Conservation (phyloP, 176 grass and related monocot genomes). For the Urochloa ruziziensis region DNA sequence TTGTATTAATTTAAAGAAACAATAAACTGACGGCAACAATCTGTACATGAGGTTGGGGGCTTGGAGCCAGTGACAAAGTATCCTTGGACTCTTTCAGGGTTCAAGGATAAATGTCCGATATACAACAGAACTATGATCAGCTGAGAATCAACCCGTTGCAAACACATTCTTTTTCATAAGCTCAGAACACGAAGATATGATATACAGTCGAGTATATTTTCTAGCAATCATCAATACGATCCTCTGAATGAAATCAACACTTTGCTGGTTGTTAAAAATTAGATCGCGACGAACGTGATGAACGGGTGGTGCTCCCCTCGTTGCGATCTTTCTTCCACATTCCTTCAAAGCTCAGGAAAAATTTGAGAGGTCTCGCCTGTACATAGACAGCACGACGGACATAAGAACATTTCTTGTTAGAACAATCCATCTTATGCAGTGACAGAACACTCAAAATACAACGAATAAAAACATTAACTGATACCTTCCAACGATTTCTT, state of each 20-base stretch:
- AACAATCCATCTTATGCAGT: constrained; percentile 7
- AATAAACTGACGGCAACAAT: not conserved
- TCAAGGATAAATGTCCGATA: not conserved
- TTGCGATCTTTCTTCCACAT: constrained; percentile 76
- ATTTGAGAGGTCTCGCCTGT: constrained; percentile 62
- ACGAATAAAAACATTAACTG: not conserved
- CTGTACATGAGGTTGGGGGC: not conserved
- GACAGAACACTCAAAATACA: not conserved
- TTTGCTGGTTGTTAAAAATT: too few relatives aligned
- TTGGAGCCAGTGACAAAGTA: not conserved
- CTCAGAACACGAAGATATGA: constrained; percentile 3
- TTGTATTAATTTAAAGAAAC: not conserved
- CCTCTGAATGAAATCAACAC: constrained; percentile 12
- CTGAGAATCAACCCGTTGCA: constrained; percentile 1
- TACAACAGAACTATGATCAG: constrained; percentile 31
- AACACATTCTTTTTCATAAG: not conserved
- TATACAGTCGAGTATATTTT: constrained; percentile 15
- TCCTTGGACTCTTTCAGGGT: not conserved
- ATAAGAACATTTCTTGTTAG: constrained; percentile 4
- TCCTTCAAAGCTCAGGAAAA: constrained; percentile 65
- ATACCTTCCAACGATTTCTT: constrained; percentile 84
- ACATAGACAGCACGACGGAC: constrained; percentile 28
- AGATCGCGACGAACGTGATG: constrained; percentile 69
- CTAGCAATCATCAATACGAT: constrained; percentile 30
- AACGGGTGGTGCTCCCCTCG: constrained; percentile 40